A percentile compares a stretch with the other conserved stretches of the same genome.
phyloP scores from a whole-genome alignment of 108 stramenopile species.

The Pseudonitzschia delicatissima region DNA sequence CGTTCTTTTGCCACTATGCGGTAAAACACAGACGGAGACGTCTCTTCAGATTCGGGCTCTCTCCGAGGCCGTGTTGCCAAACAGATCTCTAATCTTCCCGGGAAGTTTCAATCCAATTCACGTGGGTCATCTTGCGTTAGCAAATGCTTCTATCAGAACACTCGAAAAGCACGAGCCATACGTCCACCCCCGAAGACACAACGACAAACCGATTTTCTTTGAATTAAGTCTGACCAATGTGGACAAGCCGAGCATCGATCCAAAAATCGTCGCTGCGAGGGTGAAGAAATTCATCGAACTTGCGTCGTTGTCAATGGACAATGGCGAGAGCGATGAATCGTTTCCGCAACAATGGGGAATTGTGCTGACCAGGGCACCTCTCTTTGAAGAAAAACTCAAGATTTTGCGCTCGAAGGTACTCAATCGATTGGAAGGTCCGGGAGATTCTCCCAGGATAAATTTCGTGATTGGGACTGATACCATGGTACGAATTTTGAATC shows the following conservation, averaged over 20 bases:
- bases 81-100: constrained; percentile 67
- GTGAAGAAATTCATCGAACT: constrained; percentile 50
- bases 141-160: constrained; percentile 56
- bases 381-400: constrained; percentile 62
- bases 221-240: constrained; percentile 82
- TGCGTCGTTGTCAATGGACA: background rate
- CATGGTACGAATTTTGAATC: constrained; percentile 75
- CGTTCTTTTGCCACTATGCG: constrained; percentile 41
- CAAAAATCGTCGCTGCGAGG: constrained; percentile 45
- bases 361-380: constrained; percentile 72
- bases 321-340: background rate
- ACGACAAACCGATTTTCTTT: constrained; percentile 49
- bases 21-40: background rate
- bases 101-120: constrained; percentile 93
- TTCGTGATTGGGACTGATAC: constrained; percentile 92
- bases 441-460: constrained; percentile 17
- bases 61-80: constrained; percentile 40
- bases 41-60: constrained; percentile 20
- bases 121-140: constrained; percentile 72
- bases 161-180: constrained; percentile 19
- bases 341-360: constrained; percentile 77
- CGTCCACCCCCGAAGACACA: constrained; percentile 9
- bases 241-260: constrained; percentile 80
- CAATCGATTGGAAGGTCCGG: background rate
- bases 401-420: background rate